These are phyloP conservation scores for Capillidium rhysosporum DNA, from an alignment of 371 early-diverging fungal species.

Conservation along the genomic window DNA sequence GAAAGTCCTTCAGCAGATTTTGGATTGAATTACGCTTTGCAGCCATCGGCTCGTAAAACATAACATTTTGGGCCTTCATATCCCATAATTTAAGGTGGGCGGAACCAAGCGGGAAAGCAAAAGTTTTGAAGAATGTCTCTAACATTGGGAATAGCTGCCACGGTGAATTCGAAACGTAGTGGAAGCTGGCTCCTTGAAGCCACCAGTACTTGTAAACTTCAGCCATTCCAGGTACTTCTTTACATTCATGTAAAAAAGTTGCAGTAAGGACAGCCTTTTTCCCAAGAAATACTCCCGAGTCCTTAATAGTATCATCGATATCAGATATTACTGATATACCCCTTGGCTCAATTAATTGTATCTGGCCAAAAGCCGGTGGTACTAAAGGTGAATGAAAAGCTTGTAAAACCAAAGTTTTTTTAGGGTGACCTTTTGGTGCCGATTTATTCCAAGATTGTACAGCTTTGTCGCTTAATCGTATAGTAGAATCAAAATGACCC, in stretches of 20 bases:
- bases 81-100: constrained; percentile 44
- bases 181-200: constrained; percentile 45
- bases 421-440: background rate
- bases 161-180: constrained; percentile 83
- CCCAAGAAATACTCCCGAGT: constrained; percentile 47
- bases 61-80: constrained; percentile 10
- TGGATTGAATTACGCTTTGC: constrained; percentile 17
- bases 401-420: background rate
- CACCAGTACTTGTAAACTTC: constrained; percentile 21
- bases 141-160: constrained; percentile 67
- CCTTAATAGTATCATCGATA: constrained; percentile 79
- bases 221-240: constrained; percentile 24
- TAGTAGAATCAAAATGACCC: background rate
- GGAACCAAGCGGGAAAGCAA: constrained; percentile 60
- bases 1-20: constrained; percentile 39
- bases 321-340: constrained; percentile 71
- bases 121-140: constrained; percentile 35
- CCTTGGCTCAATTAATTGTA: constrained; percentile 25
- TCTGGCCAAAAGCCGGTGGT: constrained; percentile 14
- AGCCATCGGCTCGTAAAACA: constrained; percentile 20
- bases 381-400: constrained; percentile 7
- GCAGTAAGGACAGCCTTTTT: constrained; percentile 36
- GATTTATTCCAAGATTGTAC: constrained; percentile 1
- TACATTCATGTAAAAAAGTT: constrained; percentile 41
- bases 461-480: constrained; percentile 2